phyloP scores from a whole-genome alignment of 2,329 filamentous ascomycete genomes.

The Pleoardoris graminearum region DNA sequence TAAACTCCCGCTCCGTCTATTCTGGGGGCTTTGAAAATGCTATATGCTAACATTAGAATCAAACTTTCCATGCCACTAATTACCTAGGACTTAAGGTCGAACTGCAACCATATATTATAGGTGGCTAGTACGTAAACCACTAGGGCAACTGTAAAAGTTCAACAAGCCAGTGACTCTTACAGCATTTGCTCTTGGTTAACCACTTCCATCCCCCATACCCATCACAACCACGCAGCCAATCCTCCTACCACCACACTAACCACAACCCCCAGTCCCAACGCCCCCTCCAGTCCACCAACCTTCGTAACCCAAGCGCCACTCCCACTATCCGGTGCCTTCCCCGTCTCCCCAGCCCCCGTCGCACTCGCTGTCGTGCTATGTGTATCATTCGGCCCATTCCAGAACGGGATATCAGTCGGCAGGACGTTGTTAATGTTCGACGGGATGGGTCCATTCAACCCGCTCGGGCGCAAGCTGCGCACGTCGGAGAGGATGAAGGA shows the following conservation, averaged over 20 bases:
- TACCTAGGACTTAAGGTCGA: too few species aligned
- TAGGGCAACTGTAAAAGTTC: background rate
- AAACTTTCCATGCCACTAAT: too few species aligned
- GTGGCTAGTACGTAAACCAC: too few species aligned
- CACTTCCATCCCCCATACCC: conserved; percentile 11
- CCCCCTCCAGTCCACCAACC: conserved; percentile 2
- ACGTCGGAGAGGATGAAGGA: conserved; percentile 1
- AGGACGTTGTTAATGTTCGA: conserved; percentile 1
- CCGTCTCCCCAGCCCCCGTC: background rate
- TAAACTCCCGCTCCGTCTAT: too few species aligned
- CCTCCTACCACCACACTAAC: conserved; percentile 14
- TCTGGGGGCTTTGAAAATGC: too few species aligned
- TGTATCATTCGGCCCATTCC: background rate
- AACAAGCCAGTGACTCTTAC: too few species aligned
- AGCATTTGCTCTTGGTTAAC: background rate
- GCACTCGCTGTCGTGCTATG: background rate
- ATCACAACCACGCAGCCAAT: conserved; percentile 13
- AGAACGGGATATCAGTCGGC: background rate
- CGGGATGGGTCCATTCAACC: background rate
- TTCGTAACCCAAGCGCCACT: conserved; percentile 1
- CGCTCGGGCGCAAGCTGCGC: background rate
- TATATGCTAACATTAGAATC: too few species aligned
- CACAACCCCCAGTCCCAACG: conserved; percentile 16
- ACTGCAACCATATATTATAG: too few species aligned
- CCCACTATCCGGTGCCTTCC: conserved; percentile 1